Evolutionary conservation across 352 stramenopile species (phyloP), one percentile per base, ranked within the genome.

Genomic region (Pythium biforme): DNA sequence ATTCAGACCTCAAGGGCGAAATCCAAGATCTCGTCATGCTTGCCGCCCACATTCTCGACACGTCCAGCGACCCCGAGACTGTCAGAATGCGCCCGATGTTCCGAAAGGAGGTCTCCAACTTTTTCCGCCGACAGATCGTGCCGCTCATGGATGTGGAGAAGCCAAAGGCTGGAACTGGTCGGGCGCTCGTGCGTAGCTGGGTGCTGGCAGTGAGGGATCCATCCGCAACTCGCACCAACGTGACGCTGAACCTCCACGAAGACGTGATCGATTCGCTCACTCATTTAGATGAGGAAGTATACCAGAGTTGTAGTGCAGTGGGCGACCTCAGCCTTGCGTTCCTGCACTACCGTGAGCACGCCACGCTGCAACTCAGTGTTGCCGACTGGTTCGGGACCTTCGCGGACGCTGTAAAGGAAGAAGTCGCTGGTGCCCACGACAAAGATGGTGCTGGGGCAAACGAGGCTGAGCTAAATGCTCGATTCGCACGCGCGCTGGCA

Each of bases 321-420:
- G 72, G 79, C 27, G 82, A 94, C 54, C 66, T 90, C 20, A 81
- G 81, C 19, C 54, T 90, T 9, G 77, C 74, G 19, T 91, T 89
- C 69, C 50, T 84, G 33, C 83, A 89, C 51, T 94, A 94, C 56
- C 71, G 83, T 17, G 82, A 92, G 59, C 89, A 70, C 33, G 66
- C 81, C 0, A 81, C 79, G 33, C 73, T 84, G 20, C 74, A 78
- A 12, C 54, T 94, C 51, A 86, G 75, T 54, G 61, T 92, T 40
- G 59, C 59, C 29, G 84, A 92, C 34, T 94, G 84, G 84, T 88
- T 81, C 51, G 76, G 79, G 19, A 74, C 74, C 31, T 94, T 92
- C 26, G 64, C 68, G 0, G 67, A 70, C 11, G 73, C 61, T 1
- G 69, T 88, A 23, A 47, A 25, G 0, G 34, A 76, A 27, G 47